Evolutionary conservation across 495 filamentous ascomycete species (phyloP), one percentile per base, ranked within the genome.

Genomic region (Staphylotrichum tortipilum): DNA sequence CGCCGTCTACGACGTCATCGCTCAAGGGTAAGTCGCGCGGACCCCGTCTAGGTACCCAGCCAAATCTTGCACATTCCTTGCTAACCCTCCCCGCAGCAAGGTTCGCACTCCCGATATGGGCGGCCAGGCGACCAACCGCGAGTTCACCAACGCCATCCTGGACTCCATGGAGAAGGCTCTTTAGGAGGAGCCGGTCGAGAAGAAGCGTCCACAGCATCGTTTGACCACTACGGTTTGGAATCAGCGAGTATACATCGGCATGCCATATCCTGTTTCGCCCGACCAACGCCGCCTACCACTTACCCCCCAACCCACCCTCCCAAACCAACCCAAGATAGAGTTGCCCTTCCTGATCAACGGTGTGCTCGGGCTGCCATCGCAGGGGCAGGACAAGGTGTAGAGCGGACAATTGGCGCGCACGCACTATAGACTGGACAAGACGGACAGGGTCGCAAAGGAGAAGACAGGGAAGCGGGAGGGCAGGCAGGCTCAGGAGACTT

Each of bases 1-100:
- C 80, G 89, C 88, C 49, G 86, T 98, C 45, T 98, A 98, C 64
- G 86, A 88, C 66, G 92, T 97, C 35, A 96, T 98, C 68, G 78
- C 80, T 55, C 86, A 96, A 68, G 89, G 88, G 89, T 94, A 74
- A 76, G 84, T 80, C 28, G n/a, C n/a, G n/a, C n/a, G n/a, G n/a
- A n/a, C n/a, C n/a, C n/a, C n/a, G n/a, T n/a, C n/a, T n/a, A n/a
- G n/a, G n/a, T n/a, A n/a, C n/a, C n/a, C n/a, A n/a, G n/a, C n/a
- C n/a, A n/a, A n/a, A n/a, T n/a, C n/a, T n/a, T n/a, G n/a, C n/a
- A n/a, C n/a, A n/a, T n/a, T n/a, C n/a, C n/a, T 24, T 57, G 31
- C 66, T 74, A 56, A 77, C 57, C 39, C 19, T 28, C 43, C 35
- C 50, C 47, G 63, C 61, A 92, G 90, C 54, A 80, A 87, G 70